Evolutionary conservation across 2,329 filamentous ascomycete genomes (phyloP), one percentile per base, ranked within the genome.

Genomic region (Massarina eburnea): DNA sequence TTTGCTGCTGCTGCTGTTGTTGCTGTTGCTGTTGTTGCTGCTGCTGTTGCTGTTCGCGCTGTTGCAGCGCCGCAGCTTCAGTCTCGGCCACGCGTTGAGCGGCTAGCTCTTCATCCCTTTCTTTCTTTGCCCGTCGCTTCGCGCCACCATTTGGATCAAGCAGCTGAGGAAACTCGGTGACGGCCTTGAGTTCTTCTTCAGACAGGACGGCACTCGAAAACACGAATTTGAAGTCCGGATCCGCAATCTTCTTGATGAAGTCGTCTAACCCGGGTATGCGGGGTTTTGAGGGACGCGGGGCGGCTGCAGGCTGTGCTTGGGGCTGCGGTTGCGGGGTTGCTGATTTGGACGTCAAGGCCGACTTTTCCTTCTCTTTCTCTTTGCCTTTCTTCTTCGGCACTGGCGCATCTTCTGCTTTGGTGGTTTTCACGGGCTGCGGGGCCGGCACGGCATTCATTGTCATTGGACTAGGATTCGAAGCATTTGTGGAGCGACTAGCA

Each of bases 81-180:
- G 72, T 72, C 50, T 83, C 79, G 34, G 76, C 72, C 58, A 85
- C 80, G 15, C 59, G 51, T 41, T 66, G 55, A 75, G 68, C 39
- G 17, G 56, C 51, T 20, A 64, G 24, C 39, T 89, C 86, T 51
- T 88, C 76, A 58, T 83, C 87, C 44, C 91, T 51, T 82, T 86
- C 70, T 51, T 72, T 69, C 78, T 90, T 85, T 1, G 83, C 81
- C 46, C 87, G 84, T 56, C 92, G 84, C 71, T 90, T 94, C 46
- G 86, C 84, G 26, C 91, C 91, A 42, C 91, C 91, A 44, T 84
- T 82, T 1, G 84, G 76, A 62, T 97, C 91, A 54, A 96, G 92
- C 44, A 97, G 75, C 1, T 87, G 89, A 1, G 91, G 91, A 45
- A 83, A 85, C 18, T 77, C 76, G 37, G 75, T 74, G 41, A 82